phyloP scores from a whole-genome alignment of 305 asterid species.

The Solanum chacoense region DNA sequence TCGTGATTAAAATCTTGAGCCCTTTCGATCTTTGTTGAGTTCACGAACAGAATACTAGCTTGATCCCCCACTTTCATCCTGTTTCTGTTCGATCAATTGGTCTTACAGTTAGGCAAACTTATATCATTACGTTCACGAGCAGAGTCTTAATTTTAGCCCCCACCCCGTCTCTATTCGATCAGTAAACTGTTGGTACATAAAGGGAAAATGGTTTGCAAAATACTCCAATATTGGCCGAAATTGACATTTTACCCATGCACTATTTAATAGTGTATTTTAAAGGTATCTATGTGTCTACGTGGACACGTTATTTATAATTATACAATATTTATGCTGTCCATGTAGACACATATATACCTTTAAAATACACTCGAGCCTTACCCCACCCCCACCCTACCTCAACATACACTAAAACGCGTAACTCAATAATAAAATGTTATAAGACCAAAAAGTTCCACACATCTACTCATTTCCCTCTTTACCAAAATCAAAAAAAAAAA shows the following conservation, averaged over 20 bases:
- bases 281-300: no score
- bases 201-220: no score
- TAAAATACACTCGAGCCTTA: neutral
- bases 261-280: no score
- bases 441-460: neutral
- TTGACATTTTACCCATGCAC: no score
- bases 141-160: neutral
- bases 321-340: no score
- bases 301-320: no score
- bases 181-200: neutral
- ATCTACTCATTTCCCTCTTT: neutral
- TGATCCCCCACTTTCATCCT: rapidly evolving
- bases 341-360: no score
- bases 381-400: neutral
- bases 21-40: no score
- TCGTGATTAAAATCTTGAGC: neutral
- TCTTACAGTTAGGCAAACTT: neutral
- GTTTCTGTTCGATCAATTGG: rapidly evolving
- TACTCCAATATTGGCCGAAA: no score
- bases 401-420: neutral
- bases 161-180: neutral
- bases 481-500: neutral
- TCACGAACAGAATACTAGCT: no score
- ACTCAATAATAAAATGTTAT: neutral
- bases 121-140: neutral